Evolutionary conservation across 306 rosid species (phyloP).

Genomic region (Vigna angularis): DNA sequence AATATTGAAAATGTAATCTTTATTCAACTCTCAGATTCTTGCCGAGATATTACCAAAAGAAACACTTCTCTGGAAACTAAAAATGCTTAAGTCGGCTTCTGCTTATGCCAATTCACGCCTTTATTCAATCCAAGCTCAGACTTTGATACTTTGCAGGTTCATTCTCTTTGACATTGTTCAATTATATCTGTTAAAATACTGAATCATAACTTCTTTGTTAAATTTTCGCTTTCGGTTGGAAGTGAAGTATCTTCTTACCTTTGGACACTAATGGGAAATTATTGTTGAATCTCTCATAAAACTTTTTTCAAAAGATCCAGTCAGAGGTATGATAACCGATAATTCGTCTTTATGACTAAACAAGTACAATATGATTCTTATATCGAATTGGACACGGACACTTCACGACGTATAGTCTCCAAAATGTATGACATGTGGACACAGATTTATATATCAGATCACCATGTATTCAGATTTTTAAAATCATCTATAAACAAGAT

Average conservation of each 20-base stretch:
- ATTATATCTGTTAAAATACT: conserved; percentile 16
- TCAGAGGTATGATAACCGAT: too few species aligned
- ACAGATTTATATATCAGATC: too few species aligned
- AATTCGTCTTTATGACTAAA: too few species aligned
- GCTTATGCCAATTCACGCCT: conserved; percentile 71
- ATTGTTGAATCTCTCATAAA: too few species aligned
- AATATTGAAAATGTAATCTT: conserved; percentile 44
- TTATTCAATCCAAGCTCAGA: conserved; percentile 79
- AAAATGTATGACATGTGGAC: too few species aligned
- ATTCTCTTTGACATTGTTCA: conserved; percentile 13
- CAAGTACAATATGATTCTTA: too few species aligned
- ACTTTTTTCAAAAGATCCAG: too few species aligned
- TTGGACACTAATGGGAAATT: background rate
- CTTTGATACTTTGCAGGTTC: conserved; percentile 82
- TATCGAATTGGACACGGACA: too few species aligned
- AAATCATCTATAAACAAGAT: too few species aligned
- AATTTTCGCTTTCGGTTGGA: background rate
- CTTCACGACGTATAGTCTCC: too few species aligned
- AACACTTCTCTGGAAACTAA: conserved; percentile 82
- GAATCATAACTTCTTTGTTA: conserved; percentile 19
- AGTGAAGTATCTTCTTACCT: background rate
- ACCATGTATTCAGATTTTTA: too few species aligned
- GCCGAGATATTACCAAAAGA: conserved; percentile 77
- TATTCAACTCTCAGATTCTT: conserved; percentile 68
- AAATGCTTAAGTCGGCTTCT: conserved; percentile 80